phyloP scores from a whole-genome alignment of 208 protist species.

The Trypanosoma vivax region DNA sequence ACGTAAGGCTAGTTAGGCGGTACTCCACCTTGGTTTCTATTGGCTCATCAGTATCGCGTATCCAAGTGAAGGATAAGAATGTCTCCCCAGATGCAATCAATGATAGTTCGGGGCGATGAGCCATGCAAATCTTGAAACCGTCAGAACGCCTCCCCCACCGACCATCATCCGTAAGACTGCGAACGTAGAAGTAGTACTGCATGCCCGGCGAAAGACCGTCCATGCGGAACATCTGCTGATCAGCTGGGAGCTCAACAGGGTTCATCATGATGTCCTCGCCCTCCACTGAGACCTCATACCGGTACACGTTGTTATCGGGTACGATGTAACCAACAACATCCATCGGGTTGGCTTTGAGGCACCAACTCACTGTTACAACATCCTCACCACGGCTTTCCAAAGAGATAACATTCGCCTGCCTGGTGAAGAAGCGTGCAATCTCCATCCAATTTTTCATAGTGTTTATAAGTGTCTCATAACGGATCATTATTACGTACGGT shows the following conservation, averaged over 20 bases:
- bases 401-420: constrained; percentile 43
- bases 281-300: constrained; percentile 53
- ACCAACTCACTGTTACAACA: constrained; percentile 64
- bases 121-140: constrained; percentile 54
- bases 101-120: constrained; percentile 35
- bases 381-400: constrained; percentile 73
- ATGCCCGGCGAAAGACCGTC: constrained; percentile 55
- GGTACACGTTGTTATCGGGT: constrained; percentile 25
- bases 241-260: constrained; percentile 24
- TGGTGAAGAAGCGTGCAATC: constrained; percentile 73
- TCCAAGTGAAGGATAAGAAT: constrained; percentile 76
- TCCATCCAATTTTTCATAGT: constrained; percentile 75
- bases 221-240: constrained; percentile 34
- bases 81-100: constrained; percentile 62
- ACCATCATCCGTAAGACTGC: constrained; percentile 54
- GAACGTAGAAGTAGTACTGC: constrained; percentile 67
- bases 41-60: constrained; percentile 29
- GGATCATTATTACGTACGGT: constrained; percentile 77
- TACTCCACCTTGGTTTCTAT: constrained; percentile 70
- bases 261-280: constrained; percentile 18
- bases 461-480: constrained; percentile 75
- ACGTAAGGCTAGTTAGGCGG: constrained; percentile 38
- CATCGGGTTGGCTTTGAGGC: constrained; percentile 21
- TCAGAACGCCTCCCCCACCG: constrained; percentile 68
- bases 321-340: constrained; percentile 39